A percentile compares a stretch with the other conserved stretches of the same genome.
Conservation (phyloP, 768 basidiomycete species). For the Macrolepiota fuliginosa region DNA sequence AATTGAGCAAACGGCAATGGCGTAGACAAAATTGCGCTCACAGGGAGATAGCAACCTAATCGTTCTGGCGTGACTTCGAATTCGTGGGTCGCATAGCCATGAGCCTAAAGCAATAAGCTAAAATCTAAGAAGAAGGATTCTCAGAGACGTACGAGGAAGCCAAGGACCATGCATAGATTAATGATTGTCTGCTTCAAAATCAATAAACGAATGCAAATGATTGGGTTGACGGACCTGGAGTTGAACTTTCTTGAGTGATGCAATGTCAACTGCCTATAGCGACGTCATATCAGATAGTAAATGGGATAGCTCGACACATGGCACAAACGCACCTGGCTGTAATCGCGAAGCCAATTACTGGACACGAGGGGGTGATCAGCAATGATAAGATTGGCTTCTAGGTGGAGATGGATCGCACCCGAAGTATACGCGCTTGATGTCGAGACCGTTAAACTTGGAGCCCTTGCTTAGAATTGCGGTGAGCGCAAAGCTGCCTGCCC, state of each 20-base stretch:
- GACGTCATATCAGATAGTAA: not conserved
- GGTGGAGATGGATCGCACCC: constrained; percentile 43
- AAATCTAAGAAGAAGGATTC: not conserved
- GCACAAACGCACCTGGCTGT: constrained; percentile 55
- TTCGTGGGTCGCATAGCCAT: constrained; percentile 79
- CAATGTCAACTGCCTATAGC: constrained; percentile 74
- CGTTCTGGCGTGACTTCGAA: constrained; percentile 86
- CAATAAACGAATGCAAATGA: constrained; percentile 1
- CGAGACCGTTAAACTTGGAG: constrained; percentile 73
- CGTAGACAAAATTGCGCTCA: constrained; percentile 27
- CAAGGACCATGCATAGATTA: constrained; percentile 86
- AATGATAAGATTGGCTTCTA: not conserved
- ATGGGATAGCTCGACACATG: not conserved
- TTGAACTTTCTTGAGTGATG: constrained; percentile 69
- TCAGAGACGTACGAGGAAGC: constrained; percentile 67
- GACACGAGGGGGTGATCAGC: not conserved
- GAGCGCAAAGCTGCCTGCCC: constrained; percentile 53
- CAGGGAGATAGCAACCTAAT: constrained; percentile 83
- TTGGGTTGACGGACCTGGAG: constrained; percentile 48
- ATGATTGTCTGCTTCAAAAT: constrained; percentile 65
- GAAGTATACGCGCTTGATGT: constrained; percentile 83
- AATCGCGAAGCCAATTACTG: constrained; percentile 89
- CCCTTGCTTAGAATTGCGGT: constrained; percentile 56
- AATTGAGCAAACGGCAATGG: not conserved
- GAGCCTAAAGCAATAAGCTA: constrained; percentile 43